These are phyloP conservation scores for Nicotiana obtusifolia DNA, from an alignment of 257 asterid genomes.

Conservation along the genomic window DNA sequence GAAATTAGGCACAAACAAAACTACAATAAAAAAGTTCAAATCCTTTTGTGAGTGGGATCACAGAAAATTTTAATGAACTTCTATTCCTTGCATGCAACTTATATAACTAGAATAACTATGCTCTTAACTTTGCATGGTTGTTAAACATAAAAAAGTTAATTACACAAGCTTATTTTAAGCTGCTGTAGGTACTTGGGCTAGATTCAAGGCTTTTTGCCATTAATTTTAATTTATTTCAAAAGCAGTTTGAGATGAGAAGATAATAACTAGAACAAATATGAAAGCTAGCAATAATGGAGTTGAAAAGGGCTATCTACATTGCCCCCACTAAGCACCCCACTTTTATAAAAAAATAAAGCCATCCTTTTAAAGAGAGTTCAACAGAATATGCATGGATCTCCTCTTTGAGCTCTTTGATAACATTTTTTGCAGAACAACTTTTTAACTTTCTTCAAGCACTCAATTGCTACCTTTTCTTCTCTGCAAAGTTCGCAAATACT, in stretches of 20 bases:
- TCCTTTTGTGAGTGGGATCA: conserved; percentile 10
- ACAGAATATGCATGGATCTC: conserved; percentile 74
- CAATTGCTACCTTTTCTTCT: conserved; percentile 46
- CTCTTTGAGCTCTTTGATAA: conserved; percentile 12
- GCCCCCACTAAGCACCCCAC: conserved; percentile 53
- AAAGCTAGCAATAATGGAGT: conserved; percentile 54
- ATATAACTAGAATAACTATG: no score
- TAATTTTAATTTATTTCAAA: conserved; percentile 8
- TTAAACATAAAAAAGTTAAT: conserved; percentile 9
- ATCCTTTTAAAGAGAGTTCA: conserved; percentile 41
- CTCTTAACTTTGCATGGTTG: background rate
- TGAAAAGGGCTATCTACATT: conserved; percentile 37
- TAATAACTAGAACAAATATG: conserved; percentile 38
- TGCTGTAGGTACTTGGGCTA: conserved; percentile 10
- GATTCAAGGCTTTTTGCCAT: conserved; percentile 6
- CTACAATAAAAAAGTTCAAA: background rate
- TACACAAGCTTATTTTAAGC: conserved; percentile 6
- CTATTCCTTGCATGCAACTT: conserved; percentile 4
- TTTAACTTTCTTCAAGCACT: conserved; percentile 39
- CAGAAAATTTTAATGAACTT: background rate
- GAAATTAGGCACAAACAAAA: background rate
- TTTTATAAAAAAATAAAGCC: conserved; percentile 25
- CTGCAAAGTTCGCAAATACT: conserved; percentile 42
- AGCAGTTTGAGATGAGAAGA: conserved; percentile 39
- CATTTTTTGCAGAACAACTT: conserved; percentile 21